Evolutionary conservation across 352 stramenopile genomes (phyloP).

Genomic region (Globisporangium spiculum): DNA sequence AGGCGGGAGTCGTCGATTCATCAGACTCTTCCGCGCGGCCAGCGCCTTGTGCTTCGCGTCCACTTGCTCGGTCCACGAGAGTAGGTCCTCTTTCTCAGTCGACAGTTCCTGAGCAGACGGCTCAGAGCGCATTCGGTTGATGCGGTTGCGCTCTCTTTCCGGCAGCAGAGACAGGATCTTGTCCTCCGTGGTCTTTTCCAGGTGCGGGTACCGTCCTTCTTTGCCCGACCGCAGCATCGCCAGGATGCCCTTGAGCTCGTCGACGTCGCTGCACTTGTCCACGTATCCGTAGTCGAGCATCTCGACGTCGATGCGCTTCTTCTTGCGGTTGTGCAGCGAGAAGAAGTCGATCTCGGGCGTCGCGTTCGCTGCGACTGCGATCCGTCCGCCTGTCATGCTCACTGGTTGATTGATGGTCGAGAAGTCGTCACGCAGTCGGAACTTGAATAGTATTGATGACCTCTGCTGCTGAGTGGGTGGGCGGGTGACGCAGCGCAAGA

Average conservation of each 20-base stretch:
- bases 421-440: background rate
- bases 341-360: conserved; percentile 63
- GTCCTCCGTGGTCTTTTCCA: conserved; percentile 81
- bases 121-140: conserved; percentile 59
- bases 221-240: conserved; percentile 82
- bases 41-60: conserved; percentile 54
- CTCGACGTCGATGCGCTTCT: conserved; percentile 70
- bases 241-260: conserved; percentile 88
- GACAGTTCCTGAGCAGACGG: conserved; percentile 54
- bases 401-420: background rate
- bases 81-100: conserved; percentile 58
- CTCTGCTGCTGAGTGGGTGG: background rate
- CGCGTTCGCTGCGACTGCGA: conserved; percentile 3
- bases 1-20: conserved; percentile 29
- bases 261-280: conserved; percentile 68
- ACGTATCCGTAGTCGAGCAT: conserved; percentile 94
- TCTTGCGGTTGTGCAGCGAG: conserved; percentile 69
- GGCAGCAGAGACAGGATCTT: conserved; percentile 80
- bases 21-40: conserved; percentile 25
- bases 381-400: conserved; percentile 9
- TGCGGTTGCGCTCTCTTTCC: conserved; percentile 67
- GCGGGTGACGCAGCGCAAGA: background rate
- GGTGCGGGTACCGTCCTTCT: conserved; percentile 86
- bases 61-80: conserved; percentile 58
- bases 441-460: background rate